A percentile compares a stretch with the other conserved stretches of the same genome.
phyloP scores from a whole-genome alignment of 1,139 yeast genomes.

The Yamadazyma mexicana region DNA sequence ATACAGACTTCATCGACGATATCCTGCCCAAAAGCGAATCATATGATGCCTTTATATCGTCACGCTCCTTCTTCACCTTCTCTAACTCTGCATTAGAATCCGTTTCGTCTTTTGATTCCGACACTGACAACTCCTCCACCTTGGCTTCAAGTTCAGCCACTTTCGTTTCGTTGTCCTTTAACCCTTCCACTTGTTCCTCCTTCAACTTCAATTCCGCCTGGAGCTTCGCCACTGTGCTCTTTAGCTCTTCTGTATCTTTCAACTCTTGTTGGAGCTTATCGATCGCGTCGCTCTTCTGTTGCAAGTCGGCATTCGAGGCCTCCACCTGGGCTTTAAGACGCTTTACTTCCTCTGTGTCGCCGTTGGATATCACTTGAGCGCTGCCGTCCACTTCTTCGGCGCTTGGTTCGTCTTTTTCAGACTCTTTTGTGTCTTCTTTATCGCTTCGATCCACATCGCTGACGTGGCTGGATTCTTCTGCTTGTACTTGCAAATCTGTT shows the following conservation, averaged over 20 bases:
- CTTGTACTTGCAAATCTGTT: neutral
- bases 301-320: conserved; percentile 18
- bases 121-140: neutral
- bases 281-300: conserved; percentile 29
- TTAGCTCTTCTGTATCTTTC: neutral
- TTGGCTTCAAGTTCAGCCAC: conserved; percentile 6
- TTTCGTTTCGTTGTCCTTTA: conserved; percentile 2
- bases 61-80: conserved; percentile 49
- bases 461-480: neutral
- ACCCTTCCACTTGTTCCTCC: conserved; percentile 3
- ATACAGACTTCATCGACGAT: conserved; percentile 76
- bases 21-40: conserved; percentile 72
- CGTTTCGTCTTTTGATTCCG: neutral
- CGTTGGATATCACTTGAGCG: neutral
- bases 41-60: conserved; percentile 68
- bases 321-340: neutral
- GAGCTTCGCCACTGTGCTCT: conserved; percentile 1
- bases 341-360: neutral
- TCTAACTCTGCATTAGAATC: conserved; percentile 5
- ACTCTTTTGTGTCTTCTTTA: neutral
- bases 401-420: neutral
- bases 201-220: conserved; percentile 2
- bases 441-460: neutral
- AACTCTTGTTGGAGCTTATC: neutral
- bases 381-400: neutral